A percentile compares a stretch with the other conserved stretches of the same genome.
phyloP scores from a whole-genome alignment of 176 grass and related monocot genomes.

The barley (Hordeum vulgare) region MorexV3_pseudomolecules_assembly NC_058523.1:222455863-222456362 shows the following conservation, averaged over 20 bases:
- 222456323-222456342: background rate
- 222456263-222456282: slow-evolving; percentile 55
- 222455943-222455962: slow-evolving; percentile 12
- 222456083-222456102: slow-evolving; percentile 37
- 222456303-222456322: slow-evolving; percentile 30
- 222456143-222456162: slow-evolving; percentile 28
- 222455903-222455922: slow-evolving; percentile 2
- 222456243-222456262: slow-evolving; percentile 78
- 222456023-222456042: slow-evolving; percentile 20
- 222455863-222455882: background rate
- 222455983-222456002: background rate
- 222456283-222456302: slow-evolving; percentile 32
- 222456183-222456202: slow-evolving; percentile 1
- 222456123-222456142: slow-evolving; percentile 39
- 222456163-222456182: background rate
- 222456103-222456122: slow-evolving; percentile 11
- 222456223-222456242: slow-evolving; percentile 60
- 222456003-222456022: background rate
- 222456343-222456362: slow-evolving; percentile 23
- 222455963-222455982: background rate
- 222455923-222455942: background rate
- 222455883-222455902: background rate
- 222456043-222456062: slow-evolving; percentile 92
- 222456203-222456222: slow-evolving; percentile 10
- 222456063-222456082: slow-evolving; percentile 52